These are phyloP conservation scores for Syzygium jambos DNA, from an alignment of 345 rosid genomes.

Conservation along the genomic window DNA sequence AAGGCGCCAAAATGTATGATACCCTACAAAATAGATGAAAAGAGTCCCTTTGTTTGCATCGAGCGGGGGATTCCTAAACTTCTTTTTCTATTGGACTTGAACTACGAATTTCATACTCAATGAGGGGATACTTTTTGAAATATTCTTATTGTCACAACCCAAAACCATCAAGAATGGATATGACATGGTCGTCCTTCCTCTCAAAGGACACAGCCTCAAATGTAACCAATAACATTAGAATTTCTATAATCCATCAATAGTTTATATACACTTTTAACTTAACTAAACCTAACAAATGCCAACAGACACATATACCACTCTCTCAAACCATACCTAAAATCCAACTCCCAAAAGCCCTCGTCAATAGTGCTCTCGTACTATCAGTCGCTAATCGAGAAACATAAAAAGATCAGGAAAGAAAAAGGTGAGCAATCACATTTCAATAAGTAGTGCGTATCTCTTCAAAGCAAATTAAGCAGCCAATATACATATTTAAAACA, in stretches of 20 bases:
- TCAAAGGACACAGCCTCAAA: not conserved
- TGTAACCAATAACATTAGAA: too few relatives aligned
- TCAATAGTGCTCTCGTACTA: not conserved
- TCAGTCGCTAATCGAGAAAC: not conserved
- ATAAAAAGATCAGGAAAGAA: not conserved
- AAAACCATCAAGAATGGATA: not conserved
- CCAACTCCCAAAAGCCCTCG: not conserved
- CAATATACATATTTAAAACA: too few relatives aligned
- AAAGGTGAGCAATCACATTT: too few relatives aligned
- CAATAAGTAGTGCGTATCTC: not conserved
- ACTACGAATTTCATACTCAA: too few relatives aligned
- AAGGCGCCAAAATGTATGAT: too few relatives aligned
- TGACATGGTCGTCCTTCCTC: not conserved
- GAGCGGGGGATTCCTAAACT: too few relatives aligned
- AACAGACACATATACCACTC: not conserved
- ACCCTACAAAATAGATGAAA: too few relatives aligned
- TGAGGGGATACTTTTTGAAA: too few relatives aligned
- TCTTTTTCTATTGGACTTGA: too few relatives aligned
- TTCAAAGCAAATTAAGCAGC: not conserved
- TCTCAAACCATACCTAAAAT: not conserved
- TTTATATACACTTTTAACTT: not conserved
- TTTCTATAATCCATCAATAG: not conserved
- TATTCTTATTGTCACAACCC: rapidly evolving
- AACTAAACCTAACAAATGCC: not conserved
- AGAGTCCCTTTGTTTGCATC: too few relatives aligned